phyloP scores from a whole-genome alignment of 1,284 basidiomycete species.

The Nidula niveotomentosa region DNA sequence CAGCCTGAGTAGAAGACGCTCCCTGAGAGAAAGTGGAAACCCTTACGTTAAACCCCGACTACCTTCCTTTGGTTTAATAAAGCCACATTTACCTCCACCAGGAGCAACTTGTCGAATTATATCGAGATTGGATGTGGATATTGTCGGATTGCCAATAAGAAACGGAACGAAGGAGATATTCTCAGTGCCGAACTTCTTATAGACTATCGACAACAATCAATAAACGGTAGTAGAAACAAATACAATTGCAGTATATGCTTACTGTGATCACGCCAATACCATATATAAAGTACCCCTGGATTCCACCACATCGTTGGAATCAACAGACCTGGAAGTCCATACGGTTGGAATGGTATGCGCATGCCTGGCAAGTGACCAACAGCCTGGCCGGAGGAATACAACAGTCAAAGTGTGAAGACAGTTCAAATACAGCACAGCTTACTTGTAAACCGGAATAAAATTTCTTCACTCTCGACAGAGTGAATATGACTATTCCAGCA shows the following conservation, averaged over 20 bases:
- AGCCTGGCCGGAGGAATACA: slow-evolving; percentile 17
- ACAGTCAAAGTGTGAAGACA: neutral
- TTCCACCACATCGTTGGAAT: slow-evolving; percentile 46
- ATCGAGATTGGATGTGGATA: slow-evolving; percentile 49
- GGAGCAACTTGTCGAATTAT: slow-evolving; percentile 43
- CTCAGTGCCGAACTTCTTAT: slow-evolving; percentile 33
- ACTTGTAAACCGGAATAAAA: slow-evolving; percentile 12
- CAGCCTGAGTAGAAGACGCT: neutral
- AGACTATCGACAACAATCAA: neutral
- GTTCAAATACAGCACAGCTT: neutral
- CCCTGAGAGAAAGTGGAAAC: slow-evolving; percentile 3
- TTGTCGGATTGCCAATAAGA: slow-evolving; percentile 31
- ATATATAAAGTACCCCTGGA: slow-evolving; percentile 32
- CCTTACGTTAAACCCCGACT: slow-evolving; percentile 30
- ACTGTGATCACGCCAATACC: slow-evolving; percentile 34
- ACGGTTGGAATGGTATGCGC: slow-evolving; percentile 37
- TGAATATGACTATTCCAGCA: slow-evolving; percentile 11
- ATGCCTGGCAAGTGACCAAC: slow-evolving; percentile 35
- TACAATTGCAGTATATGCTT: slow-evolving; percentile 2
- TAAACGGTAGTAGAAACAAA: neutral
- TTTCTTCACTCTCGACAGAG: slow-evolving; percentile 14
- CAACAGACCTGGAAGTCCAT: slow-evolving; percentile 31
- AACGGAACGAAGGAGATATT: slow-evolving; percentile 44
- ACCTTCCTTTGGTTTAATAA: slow-evolving; percentile 36
- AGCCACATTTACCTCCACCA: slow-evolving; percentile 33